Percentiles rank a stretch among this genome's conserved stretches.
Conservation (phyloP, 2,329 filamentous ascomycete species). For the Cordyceps javanica region DNA sequence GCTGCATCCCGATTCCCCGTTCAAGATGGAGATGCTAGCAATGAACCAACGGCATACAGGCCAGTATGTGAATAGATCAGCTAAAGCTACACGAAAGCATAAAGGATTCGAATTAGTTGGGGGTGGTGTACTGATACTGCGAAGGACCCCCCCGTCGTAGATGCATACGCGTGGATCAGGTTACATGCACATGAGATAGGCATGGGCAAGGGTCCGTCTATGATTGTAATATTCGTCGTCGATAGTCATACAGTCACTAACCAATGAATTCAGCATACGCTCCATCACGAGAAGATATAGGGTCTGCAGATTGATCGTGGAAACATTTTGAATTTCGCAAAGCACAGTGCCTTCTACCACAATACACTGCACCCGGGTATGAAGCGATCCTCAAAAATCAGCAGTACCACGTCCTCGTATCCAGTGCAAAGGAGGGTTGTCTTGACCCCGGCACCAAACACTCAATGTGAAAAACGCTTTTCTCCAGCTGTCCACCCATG, state of each 20-base stretch:
- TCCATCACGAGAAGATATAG: constrained; percentile 2
- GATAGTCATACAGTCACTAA: constrained; percentile 10
- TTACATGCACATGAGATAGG: too few species aligned
- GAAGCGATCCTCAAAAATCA: constrained; percentile 55
- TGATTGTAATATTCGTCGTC: neutral
- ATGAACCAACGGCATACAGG: too few species aligned
- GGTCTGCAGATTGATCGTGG: constrained; percentile 9
- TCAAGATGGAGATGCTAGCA: too few species aligned
- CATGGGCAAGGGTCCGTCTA: neutral
- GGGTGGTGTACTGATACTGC: too few species aligned
- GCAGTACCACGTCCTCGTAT: constrained; percentile 57
- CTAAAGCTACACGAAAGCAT: too few species aligned
- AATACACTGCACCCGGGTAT: constrained; percentile 49
- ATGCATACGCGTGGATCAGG: too few species aligned
- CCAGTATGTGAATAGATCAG: too few species aligned
- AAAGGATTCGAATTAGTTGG: too few species aligned
- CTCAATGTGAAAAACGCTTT: constrained; percentile 49
- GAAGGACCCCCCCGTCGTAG: too few species aligned
- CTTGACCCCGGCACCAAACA: constrained; percentile 34
- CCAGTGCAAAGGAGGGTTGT: constrained; percentile 25
- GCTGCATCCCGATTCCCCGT: too few species aligned
- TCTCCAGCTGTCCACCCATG: constrained; percentile 54
- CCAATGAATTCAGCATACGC: neutral
- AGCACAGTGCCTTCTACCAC: constrained; percentile 44
- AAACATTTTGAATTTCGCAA: constrained; percentile 49